Percentiles rank a stretch among this genome's conserved stretches.
phyloP scores from a whole-genome alignment of 2,329 filamentous ascomycete species.

The Microsporum audouinii region DNA sequence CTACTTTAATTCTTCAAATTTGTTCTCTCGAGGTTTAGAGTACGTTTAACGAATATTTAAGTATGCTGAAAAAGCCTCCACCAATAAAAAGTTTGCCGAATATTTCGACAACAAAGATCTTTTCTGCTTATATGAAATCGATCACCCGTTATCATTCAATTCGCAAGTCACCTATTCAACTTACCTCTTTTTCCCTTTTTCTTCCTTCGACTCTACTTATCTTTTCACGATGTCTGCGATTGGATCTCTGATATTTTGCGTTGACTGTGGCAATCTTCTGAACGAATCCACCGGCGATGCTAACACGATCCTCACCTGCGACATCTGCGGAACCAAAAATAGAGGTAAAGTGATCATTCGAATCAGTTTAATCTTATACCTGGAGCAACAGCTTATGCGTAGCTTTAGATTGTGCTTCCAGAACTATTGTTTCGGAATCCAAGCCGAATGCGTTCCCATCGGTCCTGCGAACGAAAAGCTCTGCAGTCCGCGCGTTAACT shows the following conservation, averaged over 20 bases:
- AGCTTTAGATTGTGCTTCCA: constrained; percentile 56
- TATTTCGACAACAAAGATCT: too few species aligned
- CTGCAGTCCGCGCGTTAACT: constrained; percentile 72
- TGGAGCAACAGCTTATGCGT: neutral
- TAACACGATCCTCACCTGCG: constrained; percentile 67
- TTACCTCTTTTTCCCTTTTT: neutral
- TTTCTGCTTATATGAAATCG: too few species aligned
- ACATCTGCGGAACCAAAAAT: constrained; percentile 75
- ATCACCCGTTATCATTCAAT: too few species aligned
- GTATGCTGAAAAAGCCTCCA: too few species aligned
- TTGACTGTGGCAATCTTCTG: constrained; percentile 79
- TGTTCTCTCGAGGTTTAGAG: too few species aligned
- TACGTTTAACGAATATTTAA: too few species aligned
- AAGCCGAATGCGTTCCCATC: constrained; percentile 87
- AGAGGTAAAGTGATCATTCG: constrained; percentile 46
- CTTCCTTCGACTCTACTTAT: too few species aligned
- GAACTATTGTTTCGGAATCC: constrained; percentile 68
- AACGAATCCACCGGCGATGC: constrained; percentile 66
- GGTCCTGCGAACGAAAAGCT: constrained; percentile 69
- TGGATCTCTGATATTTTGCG: constrained; percentile 85
- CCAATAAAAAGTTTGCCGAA: too few species aligned
- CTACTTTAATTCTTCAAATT: too few species aligned
- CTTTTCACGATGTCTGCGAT: constrained; percentile 61
- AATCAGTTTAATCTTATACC: neutral
- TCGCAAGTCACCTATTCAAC: neutral